Percentiles rank a stretch among this genome's conserved stretches.
Evolutionary conservation across 768 basidiomycete species (phyloP).

Genomic region (Kwoniella sp.): DNA sequence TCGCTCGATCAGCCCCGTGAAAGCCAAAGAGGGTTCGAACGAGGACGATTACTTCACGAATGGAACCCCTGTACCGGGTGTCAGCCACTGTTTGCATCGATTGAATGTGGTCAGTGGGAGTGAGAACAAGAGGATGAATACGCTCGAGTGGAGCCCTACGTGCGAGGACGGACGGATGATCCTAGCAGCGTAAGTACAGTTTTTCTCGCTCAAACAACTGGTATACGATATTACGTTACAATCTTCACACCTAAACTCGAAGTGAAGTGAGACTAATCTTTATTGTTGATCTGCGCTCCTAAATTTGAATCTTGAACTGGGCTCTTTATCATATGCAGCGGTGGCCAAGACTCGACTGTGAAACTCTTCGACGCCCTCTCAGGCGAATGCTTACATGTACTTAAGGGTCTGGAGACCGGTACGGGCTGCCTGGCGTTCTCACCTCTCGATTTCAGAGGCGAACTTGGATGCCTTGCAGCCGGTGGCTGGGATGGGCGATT

Average conservation of each 20-base stretch:
- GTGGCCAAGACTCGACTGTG: slow-evolving; percentile 50
- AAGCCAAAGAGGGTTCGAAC: slow-evolving; percentile 19
- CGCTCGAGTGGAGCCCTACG: slow-evolving; percentile 42
- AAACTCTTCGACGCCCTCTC: slow-evolving; percentile 46
- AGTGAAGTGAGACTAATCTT: too few relatives aligned
- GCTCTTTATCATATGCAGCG: slow-evolving; percentile 15
- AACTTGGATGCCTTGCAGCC: slow-evolving; percentile 42
- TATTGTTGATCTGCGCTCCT: too few relatives aligned
- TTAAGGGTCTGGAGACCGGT: slow-evolving; percentile 39
- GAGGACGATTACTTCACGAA: slow-evolving; percentile 44
- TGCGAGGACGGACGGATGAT: slow-evolving; percentile 36
- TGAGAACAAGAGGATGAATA: slow-evolving; percentile 46
- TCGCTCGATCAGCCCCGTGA: slow-evolving; percentile 19
- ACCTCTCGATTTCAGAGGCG: slow-evolving; percentile 29
- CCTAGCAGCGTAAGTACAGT: slow-evolving; percentile 46
- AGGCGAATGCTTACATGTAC: slow-evolving; percentile 40
- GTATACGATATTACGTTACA: too few relatives aligned
- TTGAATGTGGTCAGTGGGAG: slow-evolving; percentile 28
- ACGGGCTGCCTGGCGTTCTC: slow-evolving; percentile 50
- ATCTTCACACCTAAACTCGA: too few relatives aligned
- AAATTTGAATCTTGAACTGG: too few relatives aligned
- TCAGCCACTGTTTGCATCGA: slow-evolving; percentile 29
- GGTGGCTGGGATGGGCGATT: slow-evolving; percentile 49
- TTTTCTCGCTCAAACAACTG: background rate
- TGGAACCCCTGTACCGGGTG: slow-evolving; percentile 27